Percentiles rank a stretch among this genome's conserved stretches.
phyloP scores from a whole-genome alignment of 2,329 filamentous ascomycete genomes.

The Aspergillus floridensis region DNA sequence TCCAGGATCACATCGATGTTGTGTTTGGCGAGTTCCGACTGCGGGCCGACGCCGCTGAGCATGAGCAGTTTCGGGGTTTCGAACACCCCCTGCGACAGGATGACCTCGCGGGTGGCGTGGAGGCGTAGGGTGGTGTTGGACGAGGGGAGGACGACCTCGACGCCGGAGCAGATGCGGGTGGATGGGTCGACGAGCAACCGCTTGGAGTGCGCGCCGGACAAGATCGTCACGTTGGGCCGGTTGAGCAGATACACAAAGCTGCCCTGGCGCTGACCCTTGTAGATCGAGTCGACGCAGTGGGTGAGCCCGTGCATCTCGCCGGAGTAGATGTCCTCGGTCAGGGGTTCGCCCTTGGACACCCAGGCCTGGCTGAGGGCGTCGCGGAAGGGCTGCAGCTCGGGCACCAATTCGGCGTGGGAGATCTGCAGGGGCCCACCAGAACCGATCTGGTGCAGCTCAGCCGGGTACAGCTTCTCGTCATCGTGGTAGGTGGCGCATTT shows the following conservation, averaged over 20 bases:
- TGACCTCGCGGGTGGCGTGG: slow-evolving; percentile 50
- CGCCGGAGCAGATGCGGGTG: slow-evolving; percentile 44
- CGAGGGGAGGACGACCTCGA: slow-evolving; percentile 45
- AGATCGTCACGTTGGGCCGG: slow-evolving; percentile 56
- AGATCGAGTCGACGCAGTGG: slow-evolving; percentile 56
- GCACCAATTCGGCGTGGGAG: slow-evolving; percentile 54
- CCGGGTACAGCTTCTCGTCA: slow-evolving; percentile 48
- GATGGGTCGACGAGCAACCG: slow-evolving; percentile 53
- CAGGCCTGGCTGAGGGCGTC: slow-evolving; percentile 50
- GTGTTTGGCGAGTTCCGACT: slow-evolving; percentile 38
- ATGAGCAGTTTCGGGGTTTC: slow-evolving; percentile 54
- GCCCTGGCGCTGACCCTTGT: slow-evolving; percentile 55
- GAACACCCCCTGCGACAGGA: slow-evolving; percentile 51
- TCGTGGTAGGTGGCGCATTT: slow-evolving; percentile 61
- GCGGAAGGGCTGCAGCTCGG: slow-evolving; percentile 52
- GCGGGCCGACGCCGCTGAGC: slow-evolving; percentile 49
- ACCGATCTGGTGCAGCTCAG: slow-evolving; percentile 53
- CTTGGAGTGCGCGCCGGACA: slow-evolving; percentile 52
- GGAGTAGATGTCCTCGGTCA: slow-evolving; percentile 57
- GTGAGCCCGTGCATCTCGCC: slow-evolving; percentile 56
- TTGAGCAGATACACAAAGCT: slow-evolving; percentile 52
- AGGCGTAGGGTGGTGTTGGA: slow-evolving; percentile 46
- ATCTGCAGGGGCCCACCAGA: slow-evolving; percentile 53
- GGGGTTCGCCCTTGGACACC: slow-evolving; percentile 50
- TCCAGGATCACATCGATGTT: slow-evolving; percentile 33